Evolutionary conservation across 805 yeast species (phyloP), one percentile per base, ranked within the genome.

Genomic region (Saccharomyces paradoxus): DNA sequence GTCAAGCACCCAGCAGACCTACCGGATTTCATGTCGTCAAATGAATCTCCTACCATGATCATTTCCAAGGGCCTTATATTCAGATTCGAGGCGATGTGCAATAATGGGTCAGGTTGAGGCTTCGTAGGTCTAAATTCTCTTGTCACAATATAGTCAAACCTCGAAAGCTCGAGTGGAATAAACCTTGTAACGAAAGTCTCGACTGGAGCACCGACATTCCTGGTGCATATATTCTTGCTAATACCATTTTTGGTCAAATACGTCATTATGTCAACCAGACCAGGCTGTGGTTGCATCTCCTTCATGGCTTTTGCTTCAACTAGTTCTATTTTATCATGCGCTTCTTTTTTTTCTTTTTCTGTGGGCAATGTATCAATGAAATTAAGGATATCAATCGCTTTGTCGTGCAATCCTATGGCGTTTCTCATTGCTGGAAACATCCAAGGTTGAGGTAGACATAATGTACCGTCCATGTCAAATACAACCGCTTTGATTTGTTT

Each of bases 381-480:
- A 28, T 72, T 75, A 5, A 85, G 67, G 29, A 85, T 81, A 63
- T 85, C 91, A 5, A 75, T 61, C 0, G 68, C 59, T 46, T 72
- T 71, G 53, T 71, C 71, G 13, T 63, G 64, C 10, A 83, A 73
- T 1, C 83, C 81, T 26, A 84, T 69, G 0, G 83, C 83, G 22
- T 74, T 72, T 54, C 89, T 73, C 89, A 85, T 84, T 49, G 80
- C 81, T 12, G 67, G 67, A 60, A 77, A 77, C 80, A 77, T 77
- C 81, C 81, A 77, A 0, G 77, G 72, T 63, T 84, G 89, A 1
- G 89, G 89, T 13, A 79, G 70, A 58, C 87, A 82, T 53, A 86
- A 64, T 0, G 92, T 86, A 4, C 91, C 91, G 64, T 86, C 92
- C 92, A 86, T 86, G 62, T 86, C 92, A 63, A 86, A 86, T 1